These are phyloP conservation scores for Circinella umbellata DNA, from an alignment of 371 early-diverging fungal species.

Conservation along the genomic window DNA sequence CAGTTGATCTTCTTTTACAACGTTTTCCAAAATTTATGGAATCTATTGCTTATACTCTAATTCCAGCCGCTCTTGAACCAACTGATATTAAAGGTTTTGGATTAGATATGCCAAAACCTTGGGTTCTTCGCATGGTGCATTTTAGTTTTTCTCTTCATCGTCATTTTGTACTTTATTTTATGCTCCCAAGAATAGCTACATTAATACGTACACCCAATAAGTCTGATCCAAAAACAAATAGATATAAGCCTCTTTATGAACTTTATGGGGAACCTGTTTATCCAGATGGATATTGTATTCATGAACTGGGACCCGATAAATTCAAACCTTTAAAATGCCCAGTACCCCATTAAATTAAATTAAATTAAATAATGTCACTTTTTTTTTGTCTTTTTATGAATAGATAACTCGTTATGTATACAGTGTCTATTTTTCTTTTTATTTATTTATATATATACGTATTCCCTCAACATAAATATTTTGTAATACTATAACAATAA, in stretches of 20 bases:
- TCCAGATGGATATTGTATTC: conserved; percentile 40
- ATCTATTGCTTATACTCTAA: neutral
- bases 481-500: too few species aligned
- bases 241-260: conserved; percentile 34
- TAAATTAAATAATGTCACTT: too few species aligned
- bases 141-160: neutral
- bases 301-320: conserved; percentile 46
- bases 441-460: too few species aligned
- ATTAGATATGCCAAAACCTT: conserved; percentile 4
- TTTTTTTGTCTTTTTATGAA: too few species aligned
- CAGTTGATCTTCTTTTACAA: conserved; percentile 32
- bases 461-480: too few species aligned
- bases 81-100: conserved; percentile 33
- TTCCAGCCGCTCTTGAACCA: conserved; percentile 27
- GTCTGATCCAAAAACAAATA: conserved; percentile 26
- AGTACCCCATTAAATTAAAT: neutral
- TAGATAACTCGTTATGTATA: too few species aligned
- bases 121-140: neutral
- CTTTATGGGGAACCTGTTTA: conserved; percentile 30
- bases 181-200: conserved; percentile 32
- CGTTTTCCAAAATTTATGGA: conserved; percentile 29
- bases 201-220: conserved; percentile 32
- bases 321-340: conserved; percentile 26
- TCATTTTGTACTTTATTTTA: conserved; percentile 20
- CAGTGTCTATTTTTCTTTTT: too few species aligned